Evolutionary conservation across 148 eudicot species (phyloP), one percentile per base, ranked within the genome.

Genomic region (Fagopyrum tataricum): DNA sequence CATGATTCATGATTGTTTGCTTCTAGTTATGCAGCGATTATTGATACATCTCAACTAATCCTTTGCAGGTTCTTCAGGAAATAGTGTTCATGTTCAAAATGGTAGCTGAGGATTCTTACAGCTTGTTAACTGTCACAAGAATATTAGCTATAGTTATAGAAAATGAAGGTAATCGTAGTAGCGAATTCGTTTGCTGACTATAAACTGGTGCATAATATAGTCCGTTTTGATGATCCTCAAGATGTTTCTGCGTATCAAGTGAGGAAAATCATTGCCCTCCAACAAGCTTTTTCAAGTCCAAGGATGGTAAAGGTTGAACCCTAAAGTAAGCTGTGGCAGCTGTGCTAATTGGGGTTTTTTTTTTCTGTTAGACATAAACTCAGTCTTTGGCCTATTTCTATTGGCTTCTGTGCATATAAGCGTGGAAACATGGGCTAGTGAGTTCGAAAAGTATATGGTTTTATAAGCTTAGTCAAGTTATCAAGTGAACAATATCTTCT

Each of bases 91-190:
- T 21, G 66, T 39, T 20, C 6, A 23, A 59, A 59, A 59, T 5
- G 66, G 40, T 59, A 59, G 66, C 66, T 59, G 66, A 39, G 66
- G 39, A 59, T 59, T 59, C 66, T 9, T 59, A 24, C 66, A 23
- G 15, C 66, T 1, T 59, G 39, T 59, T 59, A 23, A 59, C 31
- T 11, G 66, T 59, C 66, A 59, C 15, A 59, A 14, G 4, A 59
- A 59, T 59, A 59, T 37, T 59, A 59, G 39, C 15, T 9, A 59
- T 59, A 59, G 40, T 59, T 59, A 59, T 59, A 18, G 6, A 20
- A 18, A 55, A 26, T 55, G 24, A 55, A 55, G 17, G 62, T 55
- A 55, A 55, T 26, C 31, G 20, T 6, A 26, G 24, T 4, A 26
- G 24, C 20, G 61, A 55, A 26, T 11, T 7, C 26, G 21, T 55